phyloP scores from a whole-genome alignment of 768 basidiomycete species.

The Zangia roseola region DNA sequence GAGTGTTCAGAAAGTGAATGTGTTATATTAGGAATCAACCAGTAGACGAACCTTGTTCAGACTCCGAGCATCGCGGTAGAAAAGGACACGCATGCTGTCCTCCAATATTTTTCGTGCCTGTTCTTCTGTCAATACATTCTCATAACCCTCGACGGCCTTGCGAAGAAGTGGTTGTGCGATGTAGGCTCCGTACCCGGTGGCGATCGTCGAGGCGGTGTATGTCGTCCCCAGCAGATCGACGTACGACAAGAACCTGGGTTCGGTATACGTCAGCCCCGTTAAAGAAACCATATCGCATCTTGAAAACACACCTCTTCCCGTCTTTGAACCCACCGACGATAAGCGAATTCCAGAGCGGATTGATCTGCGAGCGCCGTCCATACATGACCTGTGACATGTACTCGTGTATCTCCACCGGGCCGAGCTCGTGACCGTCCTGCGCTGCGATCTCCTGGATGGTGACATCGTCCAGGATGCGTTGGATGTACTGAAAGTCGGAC shows the following conservation, averaged over 20 bases:
- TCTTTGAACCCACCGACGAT: constrained; percentile 91
- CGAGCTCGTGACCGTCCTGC: constrained; percentile 81
- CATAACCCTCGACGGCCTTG: constrained; percentile 82
- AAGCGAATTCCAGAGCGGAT: constrained; percentile 94
- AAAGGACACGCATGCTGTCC: constrained; percentile 89
- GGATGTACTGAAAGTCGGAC: constrained; percentile 95
- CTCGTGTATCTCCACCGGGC: constrained; percentile 89
- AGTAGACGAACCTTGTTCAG: constrained; percentile 76
- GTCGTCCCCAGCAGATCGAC: constrained; percentile 98
- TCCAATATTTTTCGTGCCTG: constrained; percentile 78
- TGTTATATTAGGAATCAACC: background rate
- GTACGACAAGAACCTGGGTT: constrained; percentile 79
- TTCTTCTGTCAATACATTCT: constrained; percentile 71
- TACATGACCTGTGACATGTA: constrained; percentile 93
- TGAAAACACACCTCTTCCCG: constrained; percentile 68
- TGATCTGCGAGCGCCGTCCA: constrained; percentile 76
- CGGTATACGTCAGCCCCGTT: background rate
- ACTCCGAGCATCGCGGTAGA: constrained; percentile 94
- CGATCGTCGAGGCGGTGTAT: constrained; percentile 88
- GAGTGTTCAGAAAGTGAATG: background rate
- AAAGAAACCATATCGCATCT: background rate
- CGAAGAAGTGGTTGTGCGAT: constrained; percentile 93
- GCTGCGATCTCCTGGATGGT: constrained; percentile 76
- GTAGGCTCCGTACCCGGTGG: constrained; percentile 91
- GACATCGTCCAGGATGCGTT: constrained; percentile 73